Evolutionary conservation across 1,139 yeast genomes (phyloP).

Genomic region (Taiozyma sp.): DNA sequence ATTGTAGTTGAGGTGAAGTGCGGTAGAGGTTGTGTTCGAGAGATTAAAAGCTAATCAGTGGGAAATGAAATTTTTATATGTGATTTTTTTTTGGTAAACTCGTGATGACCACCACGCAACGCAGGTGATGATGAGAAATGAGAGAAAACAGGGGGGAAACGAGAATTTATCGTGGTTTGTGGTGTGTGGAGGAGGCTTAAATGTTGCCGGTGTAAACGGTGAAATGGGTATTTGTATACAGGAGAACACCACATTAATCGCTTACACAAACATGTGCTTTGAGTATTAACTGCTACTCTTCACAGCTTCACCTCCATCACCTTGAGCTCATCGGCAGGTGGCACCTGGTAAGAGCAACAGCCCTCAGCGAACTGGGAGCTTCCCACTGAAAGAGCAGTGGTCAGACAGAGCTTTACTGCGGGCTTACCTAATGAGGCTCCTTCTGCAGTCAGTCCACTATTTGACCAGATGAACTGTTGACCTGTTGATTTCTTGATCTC

Average conservation of each 20-base stretch:
- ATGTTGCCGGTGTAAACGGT: no score
- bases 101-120: conserved; percentile 8
- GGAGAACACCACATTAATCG: no score
- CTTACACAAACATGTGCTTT: no score
- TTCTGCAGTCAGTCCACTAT: background rate
- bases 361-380: background rate
- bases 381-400: no score
- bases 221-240: no score
- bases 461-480: no score
- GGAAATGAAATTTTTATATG: background rate
- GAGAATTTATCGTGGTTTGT: background rate
- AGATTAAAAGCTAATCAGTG: background rate
- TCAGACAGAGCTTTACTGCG: no score
- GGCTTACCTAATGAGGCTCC: no score
- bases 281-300: no score
- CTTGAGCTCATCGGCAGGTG: background rate
- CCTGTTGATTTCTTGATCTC: no score
- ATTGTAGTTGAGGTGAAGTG: background rate
- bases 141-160: background rate
- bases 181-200: no score
- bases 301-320: background rate
- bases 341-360: background rate
- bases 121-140: background rate
- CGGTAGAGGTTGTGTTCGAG: background rate
- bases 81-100: background rate